Evolutionary conservation across 306 rosid species (phyloP), one percentile per base, ranked within the genome.

Genomic region (Trifolium fragiferum): DNA sequence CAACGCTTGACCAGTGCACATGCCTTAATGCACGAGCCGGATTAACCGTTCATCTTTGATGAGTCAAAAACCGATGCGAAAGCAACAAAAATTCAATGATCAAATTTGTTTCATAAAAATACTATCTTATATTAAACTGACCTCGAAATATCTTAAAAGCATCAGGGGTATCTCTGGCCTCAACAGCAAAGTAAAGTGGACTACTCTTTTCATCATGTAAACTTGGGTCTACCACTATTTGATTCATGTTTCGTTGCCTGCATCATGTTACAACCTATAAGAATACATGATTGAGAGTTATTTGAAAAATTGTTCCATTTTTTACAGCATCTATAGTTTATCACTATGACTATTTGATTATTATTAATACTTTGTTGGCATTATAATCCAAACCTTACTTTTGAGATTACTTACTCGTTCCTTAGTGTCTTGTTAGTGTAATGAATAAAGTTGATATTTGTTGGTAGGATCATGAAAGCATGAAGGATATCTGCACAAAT

Each of bases 191-290:
- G 76, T 76, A 83, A 69, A 90, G 88, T 55, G 88, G 77, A 76
- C 75, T 75, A 8, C 76, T 82, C 47, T 69, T 78, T 59, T 80
- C 79, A 43, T 80, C 23, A 69, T 87, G 82, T 16, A 90, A 82
- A 51, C 90, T 81, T 49, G 85, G 92, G 80, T 88, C 96, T 20
- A 87, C 84, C 50, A 90, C 93, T 7, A 90, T 82, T 78, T 83
- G 91, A 61, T 87, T 81, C 0, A 66, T 61, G 61, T 72, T 66
- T 57, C 65, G 7, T 59, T 69, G 87, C 83, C 96, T 90, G 88
- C 77, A 78, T 23, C 61, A 55, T 47, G 49, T 60, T 77, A 33
- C 18, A 44, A 37, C 10, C 63, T 15, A 43, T 43, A 71, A 44
- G 14, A 8, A 58, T 16, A 64, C 53, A 12, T 82, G 63, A 49